These are phyloP conservation scores for Trypethelium eluteriae DNA, from an alignment of 495 filamentous ascomycete species.

Conservation along the genomic window DNA sequence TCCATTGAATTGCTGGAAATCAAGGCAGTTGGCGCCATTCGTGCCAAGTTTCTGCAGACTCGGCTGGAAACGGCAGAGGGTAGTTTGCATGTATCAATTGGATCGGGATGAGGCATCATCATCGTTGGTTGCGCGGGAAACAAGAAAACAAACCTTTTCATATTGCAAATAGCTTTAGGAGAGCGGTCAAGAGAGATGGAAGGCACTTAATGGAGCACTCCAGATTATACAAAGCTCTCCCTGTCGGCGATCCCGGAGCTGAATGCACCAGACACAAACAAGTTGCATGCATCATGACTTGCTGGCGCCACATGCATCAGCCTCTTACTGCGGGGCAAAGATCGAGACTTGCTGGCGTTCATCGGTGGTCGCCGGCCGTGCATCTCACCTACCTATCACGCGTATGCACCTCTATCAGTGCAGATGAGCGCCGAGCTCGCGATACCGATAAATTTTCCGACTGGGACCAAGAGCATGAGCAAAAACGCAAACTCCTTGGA, in stretches of 20 bases:
- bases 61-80: not conserved
- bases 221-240: not conserved
- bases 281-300: not conserved
- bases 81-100: not conserved
- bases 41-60: not conserved
- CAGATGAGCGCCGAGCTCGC: not conserved
- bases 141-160: no score
- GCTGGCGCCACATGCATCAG: constrained; percentile 1
- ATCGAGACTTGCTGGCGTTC: not conserved
- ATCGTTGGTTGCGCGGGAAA: not conserved
- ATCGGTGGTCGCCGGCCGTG: not conserved
- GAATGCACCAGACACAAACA: not conserved
- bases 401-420: not conserved
- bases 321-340: not conserved
- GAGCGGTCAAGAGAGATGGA: no score
- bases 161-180: not conserved
- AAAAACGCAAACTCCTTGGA: not conserved
- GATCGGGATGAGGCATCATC: not conserved
- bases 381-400: no score
- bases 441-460: not conserved
- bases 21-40: not conserved
- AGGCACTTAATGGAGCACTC: no score
- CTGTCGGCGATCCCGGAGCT: constrained; percentile 7
- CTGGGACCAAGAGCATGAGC: not conserved
- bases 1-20: not conserved